These are phyloP conservation scores for Aspergillus coremiiformis DNA, from an alignment of 495 filamentous ascomycete genomes.

Conservation along the genomic window DNA sequence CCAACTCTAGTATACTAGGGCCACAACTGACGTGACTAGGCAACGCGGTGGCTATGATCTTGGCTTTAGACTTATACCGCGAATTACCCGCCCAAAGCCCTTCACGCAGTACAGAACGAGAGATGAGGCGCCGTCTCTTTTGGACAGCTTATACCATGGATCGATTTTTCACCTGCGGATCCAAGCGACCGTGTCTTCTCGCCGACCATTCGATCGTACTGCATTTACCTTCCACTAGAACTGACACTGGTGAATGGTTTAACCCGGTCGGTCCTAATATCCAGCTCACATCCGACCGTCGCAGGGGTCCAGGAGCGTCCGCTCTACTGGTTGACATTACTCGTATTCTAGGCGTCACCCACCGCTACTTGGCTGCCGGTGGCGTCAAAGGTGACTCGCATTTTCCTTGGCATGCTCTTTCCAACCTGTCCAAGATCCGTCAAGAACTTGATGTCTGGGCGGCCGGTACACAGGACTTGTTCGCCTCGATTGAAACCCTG, in stretches of 20 bases:
- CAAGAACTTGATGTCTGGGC: slow-evolving; percentile 81
- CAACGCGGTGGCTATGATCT: slow-evolving; percentile 71
- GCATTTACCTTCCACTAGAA: slow-evolving; percentile 54
- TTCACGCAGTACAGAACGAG: slow-evolving; percentile 55
- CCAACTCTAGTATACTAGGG: background rate
- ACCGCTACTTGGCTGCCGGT: slow-evolving; percentile 73
- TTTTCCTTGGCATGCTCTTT: slow-evolving; percentile 81
- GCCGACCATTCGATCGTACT: slow-evolving; percentile 66
- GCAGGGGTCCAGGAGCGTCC: slow-evolving; percentile 59
- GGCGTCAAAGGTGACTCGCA: slow-evolving; percentile 83
- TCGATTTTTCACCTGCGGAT: slow-evolving; percentile 69
- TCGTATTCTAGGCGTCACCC: slow-evolving; percentile 73
- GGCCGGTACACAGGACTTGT: slow-evolving; percentile 70
- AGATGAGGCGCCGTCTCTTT: slow-evolving; percentile 67
- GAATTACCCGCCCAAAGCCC: slow-evolving; percentile 53
- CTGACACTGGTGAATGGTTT: slow-evolving; percentile 65
- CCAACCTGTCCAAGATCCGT: slow-evolving; percentile 76
- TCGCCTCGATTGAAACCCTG: slow-evolving; percentile 63
- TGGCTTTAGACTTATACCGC: slow-evolving; percentile 69
- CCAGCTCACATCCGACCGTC: slow-evolving; percentile 59
- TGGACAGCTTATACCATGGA: slow-evolving; percentile 83
- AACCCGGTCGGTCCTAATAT: slow-evolving; percentile 60
- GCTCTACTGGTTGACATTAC: slow-evolving; percentile 76
- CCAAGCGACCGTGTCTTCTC: slow-evolving; percentile 67
- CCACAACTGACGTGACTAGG: slow-evolving; percentile 36